Evolutionary conservation across 257 asterid species (phyloP).

Genomic region (Linaria vulgaris): DNA sequence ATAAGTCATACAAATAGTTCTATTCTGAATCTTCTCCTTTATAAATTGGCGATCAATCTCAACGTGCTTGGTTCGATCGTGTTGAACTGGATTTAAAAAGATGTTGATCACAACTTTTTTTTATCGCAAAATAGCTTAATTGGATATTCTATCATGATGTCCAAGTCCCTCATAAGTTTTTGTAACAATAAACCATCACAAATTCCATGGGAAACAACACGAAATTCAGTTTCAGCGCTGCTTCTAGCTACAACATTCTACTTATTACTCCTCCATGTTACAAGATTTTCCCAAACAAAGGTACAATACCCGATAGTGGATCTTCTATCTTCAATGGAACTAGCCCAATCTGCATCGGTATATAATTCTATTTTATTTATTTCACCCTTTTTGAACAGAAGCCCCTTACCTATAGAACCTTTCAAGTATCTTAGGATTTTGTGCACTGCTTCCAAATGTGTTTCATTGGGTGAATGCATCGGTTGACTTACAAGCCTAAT

Average conservation of each 20-base stretch:
- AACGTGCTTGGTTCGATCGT: background rate
- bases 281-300: background rate
- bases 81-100: too few relatives aligned
- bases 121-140: too few relatives aligned
- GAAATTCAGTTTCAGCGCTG: background rate
- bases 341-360: background rate
- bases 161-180: background rate
- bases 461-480: background rate
- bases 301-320: background rate
- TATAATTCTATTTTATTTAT: background rate
- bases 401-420: background rate
- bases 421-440: background rate
- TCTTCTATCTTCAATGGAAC: too few relatives aligned
- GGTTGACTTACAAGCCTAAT: background rate
- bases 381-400: background rate
- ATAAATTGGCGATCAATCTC: background rate
- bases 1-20: background rate
- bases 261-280: background rate
- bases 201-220: background rate
- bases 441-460: background rate
- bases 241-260: background rate
- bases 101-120: too few relatives aligned
- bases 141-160: background rate
- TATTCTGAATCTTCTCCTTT: background rate
- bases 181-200: background rate